Evolutionary conservation across 768 basidiomycete genomes (phyloP), one percentile per base, ranked within the genome.

Genomic region (Dacryopinax primogenitus): DNA sequence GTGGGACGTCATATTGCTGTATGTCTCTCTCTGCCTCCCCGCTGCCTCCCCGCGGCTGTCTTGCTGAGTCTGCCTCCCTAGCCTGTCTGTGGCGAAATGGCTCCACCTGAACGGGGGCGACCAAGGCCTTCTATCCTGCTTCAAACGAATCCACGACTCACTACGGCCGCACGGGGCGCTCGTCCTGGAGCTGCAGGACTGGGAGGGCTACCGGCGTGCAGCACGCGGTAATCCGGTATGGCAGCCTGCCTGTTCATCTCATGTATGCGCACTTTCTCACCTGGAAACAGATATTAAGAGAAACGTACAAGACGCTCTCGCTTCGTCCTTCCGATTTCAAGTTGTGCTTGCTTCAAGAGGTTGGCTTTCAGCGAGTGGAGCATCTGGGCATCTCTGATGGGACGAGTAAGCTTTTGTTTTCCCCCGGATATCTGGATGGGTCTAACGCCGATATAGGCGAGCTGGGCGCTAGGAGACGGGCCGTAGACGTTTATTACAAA

Each of bases 51-150:
- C 62, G n/a, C 37, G 26, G 13, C 33, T 33, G 45, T 47, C n/a
- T 16, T 62, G 37, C 47, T 26, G 33, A 47, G n/a, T 16, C 64
- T 66, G n/a, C 65, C 71, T 18, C 36, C 36, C 18, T 18, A 92
- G 90, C 0, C 84, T 95, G 69, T 94, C 92, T 0, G 75, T 94
- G 45, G 84, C 91, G 0, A 95, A 93, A 75, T 95, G 92, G 92
- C 90, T 94, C 33, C 92, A 95, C 73, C 77, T 95, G 11, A 86
- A 92, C 68, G 78, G 79, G 12, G 87, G 88, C 11, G 92, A 96
- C 70, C 81, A 81, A 0, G 92, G 84, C 0, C 69, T 95, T n/a
- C 68, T 73, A 35, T 66, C 68, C 0, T 90, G 93, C 73, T 94
- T 95, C 70, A 75, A 72, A 1, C 82, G 84, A 41, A 82, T 86